Evolutionary conservation across 768 basidiomycete genomes (phyloP).

Genomic region (Trametes cubensis): DNA sequence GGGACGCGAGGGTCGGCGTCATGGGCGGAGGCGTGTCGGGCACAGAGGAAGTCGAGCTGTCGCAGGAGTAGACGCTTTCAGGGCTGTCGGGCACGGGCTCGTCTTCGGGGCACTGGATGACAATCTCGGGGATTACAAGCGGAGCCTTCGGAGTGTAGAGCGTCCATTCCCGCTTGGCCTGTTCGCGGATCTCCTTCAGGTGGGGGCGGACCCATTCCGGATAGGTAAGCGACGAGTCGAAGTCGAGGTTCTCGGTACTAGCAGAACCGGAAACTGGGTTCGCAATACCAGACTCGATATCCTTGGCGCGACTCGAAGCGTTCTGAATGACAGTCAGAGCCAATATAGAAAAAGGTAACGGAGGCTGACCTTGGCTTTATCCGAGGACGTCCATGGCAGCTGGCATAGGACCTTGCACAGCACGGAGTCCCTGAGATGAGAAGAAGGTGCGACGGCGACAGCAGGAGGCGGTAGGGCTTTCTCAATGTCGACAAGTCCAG

Average conservation of each 20-base stretch:
- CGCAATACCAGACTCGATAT: conserved; percentile 6
- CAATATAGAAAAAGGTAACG: no score
- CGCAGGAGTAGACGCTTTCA: conserved; percentile 13
- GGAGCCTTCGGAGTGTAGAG: neutral
- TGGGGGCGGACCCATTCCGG: conserved; percentile 22
- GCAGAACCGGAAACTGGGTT: neutral
- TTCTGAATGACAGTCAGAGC: neutral
- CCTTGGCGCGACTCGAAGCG: neutral
- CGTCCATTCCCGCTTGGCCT: conserved; percentile 11
- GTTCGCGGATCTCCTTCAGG: conserved; percentile 14
- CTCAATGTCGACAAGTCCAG: neutral
- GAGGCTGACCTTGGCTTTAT: conserved; percentile 12
- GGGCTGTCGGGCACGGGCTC: conserved; percentile 9
- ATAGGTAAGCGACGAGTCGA: conserved; percentile 12
- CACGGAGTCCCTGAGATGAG: conserved; percentile 20
- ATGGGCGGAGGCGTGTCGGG: conserved; percentile 11
- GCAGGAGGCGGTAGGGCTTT: conserved; percentile 10
- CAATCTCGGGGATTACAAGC: conserved; percentile 9
- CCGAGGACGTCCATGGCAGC: neutral
- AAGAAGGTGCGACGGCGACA: conserved; percentile 4
- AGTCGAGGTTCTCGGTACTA: neutral
- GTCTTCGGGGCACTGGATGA: conserved; percentile 12
- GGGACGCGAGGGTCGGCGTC: conserved; percentile 11
- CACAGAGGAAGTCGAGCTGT: conserved; percentile 4
- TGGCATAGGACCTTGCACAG: conserved; percentile 14